Evolutionary conservation across 495 filamentous ascomycete genomes (phyloP).

Genomic region (Penicillium taxi): DNA sequence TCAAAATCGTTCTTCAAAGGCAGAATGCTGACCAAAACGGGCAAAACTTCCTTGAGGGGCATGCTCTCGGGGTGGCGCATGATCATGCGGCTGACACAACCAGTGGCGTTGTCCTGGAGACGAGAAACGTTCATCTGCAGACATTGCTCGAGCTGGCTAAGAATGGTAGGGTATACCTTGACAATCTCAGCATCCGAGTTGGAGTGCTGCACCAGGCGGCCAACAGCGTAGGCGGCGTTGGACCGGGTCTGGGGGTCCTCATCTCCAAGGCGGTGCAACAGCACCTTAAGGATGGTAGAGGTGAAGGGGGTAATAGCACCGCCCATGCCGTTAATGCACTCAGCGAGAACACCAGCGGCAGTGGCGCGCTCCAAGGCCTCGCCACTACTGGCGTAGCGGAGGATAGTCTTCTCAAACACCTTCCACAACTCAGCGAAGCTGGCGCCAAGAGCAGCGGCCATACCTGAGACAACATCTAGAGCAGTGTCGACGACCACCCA

Average conservation of each 20-base stretch:
- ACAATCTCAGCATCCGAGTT: constrained; percentile 62
- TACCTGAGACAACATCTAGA: constrained; percentile 76
- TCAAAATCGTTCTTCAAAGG: constrained; percentile 92
- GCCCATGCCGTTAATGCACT: constrained; percentile 84
- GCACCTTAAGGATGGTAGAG: constrained; percentile 61
- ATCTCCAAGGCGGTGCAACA: constrained; percentile 80
- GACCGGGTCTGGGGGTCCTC: constrained; percentile 89
- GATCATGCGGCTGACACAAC: constrained; percentile 90
- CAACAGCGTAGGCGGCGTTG: constrained; percentile 86
- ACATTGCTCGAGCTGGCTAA: constrained; percentile 75
- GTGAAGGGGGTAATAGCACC: constrained; percentile 70
- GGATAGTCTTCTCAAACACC: constrained; percentile 80
- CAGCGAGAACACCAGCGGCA: constrained; percentile 83
- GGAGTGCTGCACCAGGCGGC: constrained; percentile 73
- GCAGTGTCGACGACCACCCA: constrained; percentile 94
- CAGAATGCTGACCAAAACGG: constrained; percentile 66
- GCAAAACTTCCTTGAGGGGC: constrained; percentile 72
- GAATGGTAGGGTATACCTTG: constrained; percentile 65
- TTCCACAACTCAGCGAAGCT: constrained; percentile 83
- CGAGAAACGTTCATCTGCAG: constrained; percentile 66
- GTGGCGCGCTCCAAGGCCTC: constrained; percentile 82
- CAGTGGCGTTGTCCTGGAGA: constrained; percentile 86
- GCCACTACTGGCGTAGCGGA: constrained; percentile 77
- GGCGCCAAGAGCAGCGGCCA: constrained; percentile 72
- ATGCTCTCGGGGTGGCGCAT: constrained; percentile 69